Percentiles rank a stretch among this genome's conserved stretches.
Conservation (phyloP, 306 rosid genomes). For the Quercus gilva region DNA sequence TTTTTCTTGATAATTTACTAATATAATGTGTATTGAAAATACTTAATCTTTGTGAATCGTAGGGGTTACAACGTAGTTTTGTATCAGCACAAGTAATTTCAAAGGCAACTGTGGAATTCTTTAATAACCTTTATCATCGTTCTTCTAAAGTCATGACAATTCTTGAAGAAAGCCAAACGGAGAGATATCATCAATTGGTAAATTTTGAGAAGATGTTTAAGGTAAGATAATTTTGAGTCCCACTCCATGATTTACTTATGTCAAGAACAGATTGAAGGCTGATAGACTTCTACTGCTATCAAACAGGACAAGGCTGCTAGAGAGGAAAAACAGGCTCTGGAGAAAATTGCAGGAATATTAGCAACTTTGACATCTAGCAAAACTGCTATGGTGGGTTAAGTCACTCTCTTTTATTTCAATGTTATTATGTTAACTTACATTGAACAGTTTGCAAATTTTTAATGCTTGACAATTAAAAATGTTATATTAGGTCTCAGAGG, state of each 20-base stretch:
- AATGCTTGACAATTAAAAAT: conserved; percentile 23
- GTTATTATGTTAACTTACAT: background rate
- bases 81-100: conserved; percentile 61
- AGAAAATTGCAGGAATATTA: conserved; percentile 60
- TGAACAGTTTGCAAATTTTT: background rate
- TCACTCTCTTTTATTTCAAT: conserved; percentile 5
- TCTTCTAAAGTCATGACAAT: conserved; percentile 54
- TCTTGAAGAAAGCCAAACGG: conserved; percentile 60
- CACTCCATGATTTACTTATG: background rate
- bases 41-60: conserved; percentile 18
- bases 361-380: conserved; percentile 64
- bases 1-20: background rate
- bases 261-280: background rate
- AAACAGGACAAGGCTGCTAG: conserved; percentile 70
- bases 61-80: conserved; percentile 68
- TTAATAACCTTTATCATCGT: conserved; percentile 49
- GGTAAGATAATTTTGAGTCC: conserved; percentile 37
- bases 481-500: conserved; percentile 61
- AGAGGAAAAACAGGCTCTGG: conserved; percentile 70
- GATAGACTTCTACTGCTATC: conserved; percentile 20
- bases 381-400: conserved; percentile 44
- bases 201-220: conserved; percentile 73
- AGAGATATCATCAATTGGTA: conserved; percentile 48
- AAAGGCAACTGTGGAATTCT: conserved; percentile 57
- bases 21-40: conserved; percentile 8